Base-by-base conservation (phyloP, 108 stramenopile species). In the Mediolabrus comicus region DNA sequence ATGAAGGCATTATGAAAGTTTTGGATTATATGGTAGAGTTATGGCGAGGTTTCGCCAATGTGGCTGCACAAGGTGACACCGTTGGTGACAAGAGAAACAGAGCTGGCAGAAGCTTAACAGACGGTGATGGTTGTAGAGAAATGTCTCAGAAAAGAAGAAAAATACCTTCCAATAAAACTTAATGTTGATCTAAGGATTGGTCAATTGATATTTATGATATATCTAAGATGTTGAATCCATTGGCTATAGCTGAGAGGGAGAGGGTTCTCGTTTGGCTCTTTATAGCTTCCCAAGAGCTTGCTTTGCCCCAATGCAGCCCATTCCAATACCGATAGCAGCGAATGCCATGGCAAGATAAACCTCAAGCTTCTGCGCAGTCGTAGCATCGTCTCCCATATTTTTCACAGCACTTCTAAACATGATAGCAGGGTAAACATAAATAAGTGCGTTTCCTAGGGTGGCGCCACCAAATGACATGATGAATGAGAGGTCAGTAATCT, bases 401-500 rank as follows among this genome's bases (percentile, higher is more conserved):
- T 72, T 76, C 34, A 81, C 75, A 28, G 85, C 85, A 41, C 73
- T 66, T 60, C 61, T 63, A 66, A 86, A 85, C 90, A 95, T 94
- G 16, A 93, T 55, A 11, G 90, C 78, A 33, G 96, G 96, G 81
- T 90, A 89, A 9, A 95, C 74, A 75, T 85, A 94, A 60, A 95
- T 84, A 38, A 95, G 84, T 17, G 86, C 81, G 26, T 82, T 86
- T 32, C 88, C 91, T n/a, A 95, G 63, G 16, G 90, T 77, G 3
- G 94, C 94, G 3, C 94, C 94, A 24, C 89, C 89, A 52, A 96
- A 86, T 19, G 84, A 84, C 52, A 81, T 69, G 69, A 89, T 78
- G 66, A 84, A 79, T 9, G 82, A 76, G 16, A 89, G 75, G 39
- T 89, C 83, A 26, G 73, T 83, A 58, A 86, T 64, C 28, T 59